These are phyloP conservation scores for Paramecium sonneborni DNA, from an alignment of 73 alveolate genomes.

Conservation along the genomic window DNA sequence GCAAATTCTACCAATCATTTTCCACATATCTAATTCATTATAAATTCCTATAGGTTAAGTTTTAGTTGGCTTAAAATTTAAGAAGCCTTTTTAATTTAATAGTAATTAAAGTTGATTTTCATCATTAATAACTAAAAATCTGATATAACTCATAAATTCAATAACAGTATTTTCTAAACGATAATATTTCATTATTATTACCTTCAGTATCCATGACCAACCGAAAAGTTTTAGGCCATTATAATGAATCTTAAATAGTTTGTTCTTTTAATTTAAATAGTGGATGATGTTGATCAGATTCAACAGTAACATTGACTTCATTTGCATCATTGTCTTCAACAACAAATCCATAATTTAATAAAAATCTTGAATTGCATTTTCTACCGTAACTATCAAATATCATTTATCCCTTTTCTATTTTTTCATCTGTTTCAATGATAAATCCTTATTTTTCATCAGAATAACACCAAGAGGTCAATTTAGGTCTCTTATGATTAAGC, in stretches of 20 bases:
- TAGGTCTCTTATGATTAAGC: constrained; percentile 95
- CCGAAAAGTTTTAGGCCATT: constrained; percentile 70
- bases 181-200: background rate
- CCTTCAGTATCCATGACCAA: constrained; percentile 63
- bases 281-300: constrained; percentile 78
- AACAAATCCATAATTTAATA: constrained; percentile 94
- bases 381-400: constrained; percentile 96
- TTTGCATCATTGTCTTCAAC: constrained; percentile 92
- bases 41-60: constrained; percentile 71
- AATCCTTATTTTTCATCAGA: constrained; percentile 87
- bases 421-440: constrained; percentile 90
- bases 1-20: constrained; percentile 61
- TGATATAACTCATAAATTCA: constrained; percentile 77
- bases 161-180: constrained; percentile 68
- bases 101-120: constrained; percentile 59
- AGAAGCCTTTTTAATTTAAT: background rate
- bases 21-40: constrained; percentile 76
- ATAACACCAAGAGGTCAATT: constrained; percentile 93
- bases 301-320: constrained; percentile 86
- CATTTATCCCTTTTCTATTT: constrained; percentile 84
- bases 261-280: constrained; percentile 72
- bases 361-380: constrained; percentile 93
- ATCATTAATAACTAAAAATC: constrained; percentile 72
- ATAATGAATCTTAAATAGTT: constrained; percentile 66
- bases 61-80: constrained; percentile 59